phyloP scores from a whole-genome alignment of 1,284 basidiomycete genomes.

The Moesziomyces antarcticus region DNA sequence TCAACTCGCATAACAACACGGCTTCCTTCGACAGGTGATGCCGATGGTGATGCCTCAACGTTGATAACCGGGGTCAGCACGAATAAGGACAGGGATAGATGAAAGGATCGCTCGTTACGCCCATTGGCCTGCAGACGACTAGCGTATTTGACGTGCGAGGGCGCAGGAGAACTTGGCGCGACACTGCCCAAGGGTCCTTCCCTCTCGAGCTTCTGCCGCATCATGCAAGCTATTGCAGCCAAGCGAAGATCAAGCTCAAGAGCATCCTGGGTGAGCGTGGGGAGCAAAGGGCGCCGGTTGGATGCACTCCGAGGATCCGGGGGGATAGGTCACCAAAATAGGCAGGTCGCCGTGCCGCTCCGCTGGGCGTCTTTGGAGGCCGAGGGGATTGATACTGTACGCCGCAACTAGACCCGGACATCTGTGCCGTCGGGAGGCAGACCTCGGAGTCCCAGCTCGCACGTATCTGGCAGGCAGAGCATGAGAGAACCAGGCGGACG shows the following conservation, averaged over 20 bases:
- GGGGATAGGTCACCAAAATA: not conserved
- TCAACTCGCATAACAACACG: constrained; percentile 4
- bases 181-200: no score
- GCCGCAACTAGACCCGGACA: not conserved
- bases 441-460: no score
- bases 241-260: no score
- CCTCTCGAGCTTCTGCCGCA: no score
- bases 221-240: no score
- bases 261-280: no score
- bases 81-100: not conserved
- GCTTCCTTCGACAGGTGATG: not conserved
- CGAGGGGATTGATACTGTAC: no score
- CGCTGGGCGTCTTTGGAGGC: no score
- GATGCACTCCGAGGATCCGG: not conserved
- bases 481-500: not conserved
- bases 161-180: not conserved
- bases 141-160: not conserved
- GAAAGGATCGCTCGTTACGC: not conserved
- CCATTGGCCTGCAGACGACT: not conserved
- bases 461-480: no score
- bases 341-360: not conserved
- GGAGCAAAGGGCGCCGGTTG: not conserved
- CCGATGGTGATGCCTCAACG: not conserved
- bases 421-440: not conserved
- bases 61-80: not conserved